These are phyloP conservation scores for Marsdenia floribunda DNA, from an alignment of 257 asterid species.

Conservation along the genomic window DNA sequence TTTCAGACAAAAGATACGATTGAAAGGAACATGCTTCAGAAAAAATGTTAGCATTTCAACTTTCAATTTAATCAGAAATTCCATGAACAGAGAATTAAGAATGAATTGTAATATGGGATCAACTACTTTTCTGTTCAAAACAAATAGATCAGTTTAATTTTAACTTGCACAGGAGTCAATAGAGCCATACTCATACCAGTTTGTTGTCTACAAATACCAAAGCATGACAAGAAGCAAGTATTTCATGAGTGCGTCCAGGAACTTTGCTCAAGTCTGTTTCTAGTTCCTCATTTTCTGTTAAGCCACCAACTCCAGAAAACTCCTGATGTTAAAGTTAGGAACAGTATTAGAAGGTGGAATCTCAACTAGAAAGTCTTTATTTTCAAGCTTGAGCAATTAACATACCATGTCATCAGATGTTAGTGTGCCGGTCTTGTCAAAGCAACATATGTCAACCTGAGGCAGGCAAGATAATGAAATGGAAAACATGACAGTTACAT, in stretches of 20 bases:
- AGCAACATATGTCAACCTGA: slow-evolving; percentile 99
- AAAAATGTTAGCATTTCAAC: not conserved
- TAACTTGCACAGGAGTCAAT: not conserved
- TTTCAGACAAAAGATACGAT: not conserved
- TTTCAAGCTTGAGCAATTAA: slow-evolving; percentile 11
- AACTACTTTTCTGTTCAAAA: not conserved
- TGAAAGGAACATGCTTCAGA: not conserved
- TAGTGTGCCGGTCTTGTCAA: slow-evolving; percentile 95
- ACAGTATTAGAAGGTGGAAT: slow-evolving; percentile 8
- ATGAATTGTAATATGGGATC: not conserved
- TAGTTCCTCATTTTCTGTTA: slow-evolving; percentile 65
- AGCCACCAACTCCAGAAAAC: slow-evolving; percentile 94
- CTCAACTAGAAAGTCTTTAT: not conserved
- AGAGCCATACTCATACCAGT: slow-evolving; percentile 49
- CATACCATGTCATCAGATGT: slow-evolving; percentile 99
- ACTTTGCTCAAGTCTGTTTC: slow-evolving; percentile 66
- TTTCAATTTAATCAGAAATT: not conserved
- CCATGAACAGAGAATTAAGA: not conserved
- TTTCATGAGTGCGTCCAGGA: slow-evolving; percentile 65
- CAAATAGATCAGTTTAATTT: not conserved
- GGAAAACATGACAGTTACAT: not conserved
- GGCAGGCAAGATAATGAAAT: slow-evolving; percentile 7
- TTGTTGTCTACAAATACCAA: slow-evolving; percentile 96
- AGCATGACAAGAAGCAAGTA: slow-evolving; percentile 98
- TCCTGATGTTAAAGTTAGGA: slow-evolving; percentile 49